Evolutionary conservation across 306 rosid species (phyloP), one percentile per base, ranked within the genome.

Genomic region (Trichosanthes truncata): DNA sequence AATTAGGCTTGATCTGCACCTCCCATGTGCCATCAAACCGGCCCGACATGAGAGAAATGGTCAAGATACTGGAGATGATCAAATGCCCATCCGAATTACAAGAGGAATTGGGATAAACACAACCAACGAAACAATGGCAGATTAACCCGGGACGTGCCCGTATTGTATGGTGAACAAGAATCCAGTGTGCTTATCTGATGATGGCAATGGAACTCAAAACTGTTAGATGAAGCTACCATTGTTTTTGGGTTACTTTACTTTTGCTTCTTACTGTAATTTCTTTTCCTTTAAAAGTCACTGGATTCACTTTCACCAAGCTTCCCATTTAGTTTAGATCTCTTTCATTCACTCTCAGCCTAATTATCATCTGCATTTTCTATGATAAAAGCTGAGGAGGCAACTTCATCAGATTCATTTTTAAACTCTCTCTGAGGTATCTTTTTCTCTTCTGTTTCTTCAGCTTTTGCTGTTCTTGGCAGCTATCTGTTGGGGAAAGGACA

Each of bases 31-130:
- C 98, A 15, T 94, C 98, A 36, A 94, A 89, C 59, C 88, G 98
- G 65, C 98, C 98, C 4, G 96, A 92, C 82, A 94, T 94, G 98
- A 97, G 92, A 60, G 98, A 94, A 87, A 96, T 94, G 20, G 97
- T 94, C 43, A 94, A 91, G 80, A 94, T 94, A 78, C 74, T 94
- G 91, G 97, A 94, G 84, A 92, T 94, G 26, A 92, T 94, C 83
- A 91, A 91, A 81, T 92, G 97, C 80, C 98, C 98, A 71, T 90
- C 98, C 1, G 98, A 94, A 78, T 93, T 91, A 75, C 97, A 92
- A 74, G 98, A 92, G 60, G 98, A 94, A 74, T 86, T 83, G 78
- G 89, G 77, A 82, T 88, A 89, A 86, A 35, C 76, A 18, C 29
- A 29, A n/a, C 10, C 45, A 51, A 51, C 15, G 9, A 46, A 15